phyloP scores from a whole-genome alignment of 2,329 filamentous ascomycete genomes.

The Escovopsis sp. region DNA sequence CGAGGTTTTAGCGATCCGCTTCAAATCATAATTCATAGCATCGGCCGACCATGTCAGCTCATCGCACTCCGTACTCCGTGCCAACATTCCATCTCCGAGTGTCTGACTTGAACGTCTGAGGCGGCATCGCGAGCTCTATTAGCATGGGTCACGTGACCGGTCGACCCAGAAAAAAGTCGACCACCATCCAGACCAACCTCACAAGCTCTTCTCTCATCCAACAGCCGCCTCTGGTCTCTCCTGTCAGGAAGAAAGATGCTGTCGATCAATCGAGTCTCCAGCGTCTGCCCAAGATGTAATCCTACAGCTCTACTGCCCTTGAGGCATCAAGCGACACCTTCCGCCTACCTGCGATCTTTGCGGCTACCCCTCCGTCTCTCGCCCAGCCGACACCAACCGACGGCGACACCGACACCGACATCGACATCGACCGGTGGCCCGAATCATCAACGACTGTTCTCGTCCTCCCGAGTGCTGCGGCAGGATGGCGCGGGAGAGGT shows the following conservation, averaged over 20 bases:
- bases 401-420: background rate
- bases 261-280: slow-evolving; percentile 18
- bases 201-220: slow-evolving; percentile 4
- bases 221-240: slow-evolving; percentile 5
- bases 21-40: background rate
- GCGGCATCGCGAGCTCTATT: too few relatives aligned
- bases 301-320: slow-evolving; percentile 7
- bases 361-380: slow-evolving; percentile 7
- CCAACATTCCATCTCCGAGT: background rate
- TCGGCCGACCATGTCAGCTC: background rate
- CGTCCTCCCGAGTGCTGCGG: slow-evolving; percentile 13
- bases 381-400: slow-evolving; percentile 8
- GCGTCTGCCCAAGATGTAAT: slow-evolving; percentile 18
- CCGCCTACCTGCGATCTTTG: slow-evolving; percentile 8
- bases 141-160: slow-evolving; percentile 16
- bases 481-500: slow-evolving; percentile 7
- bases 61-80: too few relatives aligned
- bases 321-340: slow-evolving; percentile 1
- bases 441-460: slow-evolving; percentile 16
- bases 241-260: slow-evolving; percentile 17
- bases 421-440: background rate
- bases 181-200: background rate
- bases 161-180: slow-evolving; percentile 12
- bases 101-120: too few relatives aligned
- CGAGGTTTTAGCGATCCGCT: background rate